These are phyloP conservation scores for Pyrrhoderma noxium DNA, from an alignment of 1,284 basidiomycete genomes.

Conservation along the genomic window DNA sequence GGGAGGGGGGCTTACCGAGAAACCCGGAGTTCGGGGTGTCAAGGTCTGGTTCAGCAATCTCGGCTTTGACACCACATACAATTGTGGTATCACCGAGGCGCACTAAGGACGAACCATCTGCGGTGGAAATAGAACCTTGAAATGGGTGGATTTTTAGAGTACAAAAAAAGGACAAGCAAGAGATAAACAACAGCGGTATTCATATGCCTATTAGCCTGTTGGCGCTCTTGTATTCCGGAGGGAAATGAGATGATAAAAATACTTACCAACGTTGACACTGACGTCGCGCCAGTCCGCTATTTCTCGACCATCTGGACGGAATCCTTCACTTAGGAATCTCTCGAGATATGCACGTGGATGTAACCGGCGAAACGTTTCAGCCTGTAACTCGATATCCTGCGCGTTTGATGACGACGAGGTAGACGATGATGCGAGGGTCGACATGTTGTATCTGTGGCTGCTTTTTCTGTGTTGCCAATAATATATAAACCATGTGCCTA, in stretches of 20 bases:
- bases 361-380: slow-evolving; percentile 72
- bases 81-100: slow-evolving; percentile 86
- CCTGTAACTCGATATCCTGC: slow-evolving; percentile 35
- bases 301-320: slow-evolving; percentile 72
- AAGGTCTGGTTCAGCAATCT: slow-evolving; percentile 83
- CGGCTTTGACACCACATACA: slow-evolving; percentile 92
- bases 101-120: slow-evolving; percentile 85
- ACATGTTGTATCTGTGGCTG: no score
- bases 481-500: no score
- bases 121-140: slow-evolving; percentile 83
- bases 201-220: slow-evolving; percentile 6
- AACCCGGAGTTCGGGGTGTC: slow-evolving; percentile 72
- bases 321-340: slow-evolving; percentile 63
- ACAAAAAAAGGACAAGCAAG: background rate
- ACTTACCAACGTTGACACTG: slow-evolving; percentile 67
- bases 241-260: background rate
- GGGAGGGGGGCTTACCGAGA: slow-evolving; percentile 49
- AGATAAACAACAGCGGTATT: slow-evolving; percentile 1
- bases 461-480: no score
- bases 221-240: no score
- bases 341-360: slow-evolving; percentile 78
- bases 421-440: no score
- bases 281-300: slow-evolving; percentile 58
- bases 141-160: background rate
- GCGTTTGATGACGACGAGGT: no score